A percentile compares a stretch with the other conserved stretches of the same genome.
Conservation (phyloP, 2,329 filamentous ascomycete species). For the Xylariaceae sp. region DNA sequence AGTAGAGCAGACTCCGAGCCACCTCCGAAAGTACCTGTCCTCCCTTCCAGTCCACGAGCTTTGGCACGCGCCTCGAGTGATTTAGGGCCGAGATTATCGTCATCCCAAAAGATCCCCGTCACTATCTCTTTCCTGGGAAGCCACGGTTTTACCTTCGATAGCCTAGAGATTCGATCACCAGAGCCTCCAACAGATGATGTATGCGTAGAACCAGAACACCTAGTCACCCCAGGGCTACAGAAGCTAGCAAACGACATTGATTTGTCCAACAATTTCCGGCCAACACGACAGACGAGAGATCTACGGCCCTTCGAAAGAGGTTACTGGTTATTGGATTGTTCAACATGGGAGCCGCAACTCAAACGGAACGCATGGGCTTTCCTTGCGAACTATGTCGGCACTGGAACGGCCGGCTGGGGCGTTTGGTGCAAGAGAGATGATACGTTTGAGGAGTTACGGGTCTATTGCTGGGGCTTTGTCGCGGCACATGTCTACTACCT, state of each 20-base stretch:
- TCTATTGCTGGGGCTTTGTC: conserved; percentile 77
- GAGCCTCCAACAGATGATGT: conserved; percentile 47
- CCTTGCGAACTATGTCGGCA: conserved; percentile 55
- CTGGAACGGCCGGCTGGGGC: conserved; percentile 63
- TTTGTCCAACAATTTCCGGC: conserved; percentile 50
- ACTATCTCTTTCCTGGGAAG: conserved; percentile 22
- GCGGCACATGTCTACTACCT: conserved; percentile 70
- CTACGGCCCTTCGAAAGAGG: conserved; percentile 66
- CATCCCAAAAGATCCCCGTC: conserved; percentile 12
- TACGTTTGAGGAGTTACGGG: conserved; percentile 47
- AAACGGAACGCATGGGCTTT: conserved; percentile 58
- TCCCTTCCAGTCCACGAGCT: conserved; percentile 15
- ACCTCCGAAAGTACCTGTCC: conserved; percentile 24
- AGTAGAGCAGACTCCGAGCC: conserved; percentile 34
- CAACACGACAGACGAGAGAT: conserved; percentile 43
- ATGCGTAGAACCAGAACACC: conserved; percentile 41
- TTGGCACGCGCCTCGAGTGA: conserved; percentile 35
- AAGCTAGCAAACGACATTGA: conserved; percentile 52
- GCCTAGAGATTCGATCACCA: conserved; percentile 50
- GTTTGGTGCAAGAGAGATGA: conserved; percentile 52
- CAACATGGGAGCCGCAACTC: conserved; percentile 46
- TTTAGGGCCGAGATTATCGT: conserved; percentile 25
- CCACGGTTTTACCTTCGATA: conserved; percentile 28
- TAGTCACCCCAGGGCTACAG: conserved; percentile 54
- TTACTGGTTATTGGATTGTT: conserved; percentile 66